Conservation (phyloP, 768 basidiomycete genomes). For the Postia placenta region DNA sequence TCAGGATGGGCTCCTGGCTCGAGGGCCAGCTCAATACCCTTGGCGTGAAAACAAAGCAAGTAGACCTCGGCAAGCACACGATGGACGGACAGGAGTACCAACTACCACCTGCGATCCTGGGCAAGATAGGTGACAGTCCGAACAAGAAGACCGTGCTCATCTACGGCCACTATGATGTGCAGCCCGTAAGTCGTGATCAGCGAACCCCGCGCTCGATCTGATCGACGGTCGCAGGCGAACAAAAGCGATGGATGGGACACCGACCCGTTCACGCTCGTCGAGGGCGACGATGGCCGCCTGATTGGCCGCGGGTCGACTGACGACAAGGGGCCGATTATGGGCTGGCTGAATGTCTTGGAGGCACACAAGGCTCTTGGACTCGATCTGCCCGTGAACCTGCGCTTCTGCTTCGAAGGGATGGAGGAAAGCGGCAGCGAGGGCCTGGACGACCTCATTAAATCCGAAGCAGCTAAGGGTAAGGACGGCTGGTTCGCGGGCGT, state of each 20-base stretch:
- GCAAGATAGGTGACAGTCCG: slow-evolving; percentile 73
- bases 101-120: slow-evolving; percentile 82
- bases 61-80: slow-evolving; percentile 71
- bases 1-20: slow-evolving; percentile 84
- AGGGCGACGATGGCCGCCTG: slow-evolving; percentile 49
- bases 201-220: background rate
- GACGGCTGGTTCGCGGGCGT: slow-evolving; percentile 79
- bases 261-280: slow-evolving; percentile 73
- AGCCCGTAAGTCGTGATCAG: slow-evolving; percentile 52
- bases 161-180: slow-evolving; percentile 95
- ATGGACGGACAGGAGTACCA: slow-evolving; percentile 66
- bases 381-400: slow-evolving; percentile 82
- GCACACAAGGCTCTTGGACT: slow-evolving; percentile 65
- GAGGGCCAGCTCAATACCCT: slow-evolving; percentile 65
- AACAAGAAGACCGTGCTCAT: slow-evolving; percentile 90
- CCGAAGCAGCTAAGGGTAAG: slow-evolving; percentile 61
- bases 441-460: slow-evolving; percentile 77
- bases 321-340: slow-evolving; percentile 87
- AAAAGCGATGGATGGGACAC: slow-evolving; percentile 80
- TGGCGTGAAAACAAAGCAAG: slow-evolving; percentile 70
- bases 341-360: slow-evolving; percentile 87
- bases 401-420: slow-evolving; percentile 95
- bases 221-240: slow-evolving; percentile 27
- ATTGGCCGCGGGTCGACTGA: slow-evolving; percentile 86
- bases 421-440: slow-evolving; percentile 93